Evolutionary conservation across 2,329 filamentous ascomycete species (phyloP), one percentile per base, ranked within the genome.

Genomic region (Xylariaceae sp.): DNA sequence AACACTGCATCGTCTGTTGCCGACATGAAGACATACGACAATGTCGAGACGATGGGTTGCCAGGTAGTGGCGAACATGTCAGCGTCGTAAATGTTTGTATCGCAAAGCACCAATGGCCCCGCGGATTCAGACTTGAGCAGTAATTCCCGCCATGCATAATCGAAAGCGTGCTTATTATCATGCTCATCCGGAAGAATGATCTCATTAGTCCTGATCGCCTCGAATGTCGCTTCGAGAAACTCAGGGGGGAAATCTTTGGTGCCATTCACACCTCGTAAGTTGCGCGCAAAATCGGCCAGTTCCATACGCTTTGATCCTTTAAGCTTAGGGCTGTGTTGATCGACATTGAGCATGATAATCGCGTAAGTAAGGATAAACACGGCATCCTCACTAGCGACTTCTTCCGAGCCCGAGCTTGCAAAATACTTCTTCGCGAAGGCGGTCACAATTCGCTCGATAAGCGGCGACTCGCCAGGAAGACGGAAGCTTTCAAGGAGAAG

Each of bases 11-110:
- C 95, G 69, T 99, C 96, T 0, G 92, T 96, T 16, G 96, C 96
- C 37, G 93, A 98, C 89, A 98, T 96, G 77, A 99, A 99, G 2
- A 99, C 95, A 70, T 98, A 99, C 12, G 95, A 96, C 52, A 99
- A 79, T 0, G 96, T 98, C 2, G 95, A 93, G 40, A 99, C 83
- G 48, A 99, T 92, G 0, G 96, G 93, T 70, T 86, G 92, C 95
- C 96, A 99, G 0, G 93, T 97, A 20, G 92, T 89, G 54, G 89
- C 87, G 72, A 99, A 99, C 91, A 99, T 97, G 70, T 99, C 93
- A 3, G 93, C 91, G 73, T 99, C 96, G 73, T 91, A 99, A 40
- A 96, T 87, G 70, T 97, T 98, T 3, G 93, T 96, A 64, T 96
- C 84, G 71, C 92, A 96, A 26, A 93, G 79, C 32, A 89, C 77